These are phyloP conservation scores for Chiua virens DNA, from an alignment of 768 basidiomycete genomes.

Conservation along the genomic window DNA sequence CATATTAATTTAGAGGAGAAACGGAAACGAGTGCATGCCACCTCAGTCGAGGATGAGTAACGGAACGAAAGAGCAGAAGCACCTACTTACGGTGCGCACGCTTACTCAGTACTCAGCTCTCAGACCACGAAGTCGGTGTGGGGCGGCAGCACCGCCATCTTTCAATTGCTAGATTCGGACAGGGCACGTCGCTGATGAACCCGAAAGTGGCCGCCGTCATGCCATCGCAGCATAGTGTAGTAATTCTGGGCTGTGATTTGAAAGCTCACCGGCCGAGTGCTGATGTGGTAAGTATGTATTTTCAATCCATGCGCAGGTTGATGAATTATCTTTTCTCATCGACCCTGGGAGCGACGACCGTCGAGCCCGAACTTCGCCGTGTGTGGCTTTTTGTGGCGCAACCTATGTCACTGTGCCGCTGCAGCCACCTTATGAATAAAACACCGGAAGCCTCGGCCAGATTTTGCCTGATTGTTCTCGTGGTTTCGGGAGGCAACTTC, in stretches of 20 bases:
- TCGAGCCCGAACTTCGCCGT: conserved; percentile 64
- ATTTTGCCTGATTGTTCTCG: conserved; percentile 72
- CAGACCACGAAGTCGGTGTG: conserved; percentile 66
- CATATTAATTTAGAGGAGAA: conserved; percentile 69
- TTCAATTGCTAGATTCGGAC: conserved; percentile 26
- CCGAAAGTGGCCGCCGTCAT: conserved; percentile 24
- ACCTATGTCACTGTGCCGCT: background rate
- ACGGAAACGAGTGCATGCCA: conserved; percentile 49
- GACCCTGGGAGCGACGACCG: conserved; percentile 47
- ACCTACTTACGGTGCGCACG: background rate
- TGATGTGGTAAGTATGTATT: conserved; percentile 41
- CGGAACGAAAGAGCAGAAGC: background rate
- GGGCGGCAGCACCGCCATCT: conserved; percentile 64
- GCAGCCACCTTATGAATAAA: conserved; percentile 2
- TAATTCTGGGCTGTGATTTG: background rate
- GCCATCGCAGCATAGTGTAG: background rate
- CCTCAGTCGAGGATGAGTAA: conserved; percentile 57
- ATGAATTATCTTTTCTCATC: conserved; percentile 66
- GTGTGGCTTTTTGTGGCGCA: background rate
- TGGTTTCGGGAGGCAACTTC: conserved; percentile 73
- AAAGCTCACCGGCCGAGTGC: conserved; percentile 30
- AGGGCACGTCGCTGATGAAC: background rate
- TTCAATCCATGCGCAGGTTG: conserved; percentile 43
- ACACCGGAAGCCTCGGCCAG: conserved; percentile 51
- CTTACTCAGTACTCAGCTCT: conserved; percentile 54